Percentiles rank a stretch among this genome's conserved stretches.
Conservation (phyloP, 768 basidiomycete genomes). For the Piloderma croceum region DNA sequence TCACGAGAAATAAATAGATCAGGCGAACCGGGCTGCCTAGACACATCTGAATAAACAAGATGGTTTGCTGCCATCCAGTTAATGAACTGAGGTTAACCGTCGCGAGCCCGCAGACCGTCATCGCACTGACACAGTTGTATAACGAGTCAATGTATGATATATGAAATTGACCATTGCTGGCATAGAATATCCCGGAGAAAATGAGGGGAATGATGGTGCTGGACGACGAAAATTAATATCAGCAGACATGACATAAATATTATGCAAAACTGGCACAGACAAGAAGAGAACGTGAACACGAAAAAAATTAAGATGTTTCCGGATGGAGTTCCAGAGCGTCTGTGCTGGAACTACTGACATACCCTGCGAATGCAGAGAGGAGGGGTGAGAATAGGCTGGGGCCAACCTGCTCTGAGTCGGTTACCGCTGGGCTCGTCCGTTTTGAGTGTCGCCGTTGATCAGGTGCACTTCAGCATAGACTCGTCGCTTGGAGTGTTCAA, state of each 20-base stretch:
- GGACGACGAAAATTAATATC: constrained; percentile 12
- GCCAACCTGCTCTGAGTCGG: too few species aligned
- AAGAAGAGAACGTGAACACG: constrained; percentile 58
- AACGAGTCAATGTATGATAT: constrained; percentile 74
- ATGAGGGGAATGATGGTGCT: constrained; percentile 78
- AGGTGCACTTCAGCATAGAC: too few species aligned
- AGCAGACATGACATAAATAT: constrained; percentile 4
- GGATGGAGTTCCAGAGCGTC: constrained; percentile 18
- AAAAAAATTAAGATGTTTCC: constrained; percentile 60
- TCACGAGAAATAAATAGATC: background rate
- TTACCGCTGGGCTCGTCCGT: too few species aligned
- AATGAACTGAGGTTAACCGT: constrained; percentile 64
- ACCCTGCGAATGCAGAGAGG: too few species aligned
- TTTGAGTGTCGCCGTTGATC: too few species aligned
- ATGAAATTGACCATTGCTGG: constrained; percentile 66
- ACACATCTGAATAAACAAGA: constrained; percentile 76
- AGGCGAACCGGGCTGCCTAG: constrained; percentile 63
- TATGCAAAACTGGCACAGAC: constrained; percentile 31
- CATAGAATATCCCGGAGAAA: constrained; percentile 77
- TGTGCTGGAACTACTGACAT: too few species aligned
- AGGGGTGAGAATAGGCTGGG: too few species aligned
- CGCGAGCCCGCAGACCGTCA: constrained; percentile 73
- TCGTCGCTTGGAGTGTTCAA: too few species aligned
- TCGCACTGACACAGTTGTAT: constrained; percentile 71
- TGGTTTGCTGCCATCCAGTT: constrained; percentile 63